phyloP scores from a whole-genome alignment of 2,329 filamentous ascomycete species.

The Aspergillus quadrilineatus region DNA sequence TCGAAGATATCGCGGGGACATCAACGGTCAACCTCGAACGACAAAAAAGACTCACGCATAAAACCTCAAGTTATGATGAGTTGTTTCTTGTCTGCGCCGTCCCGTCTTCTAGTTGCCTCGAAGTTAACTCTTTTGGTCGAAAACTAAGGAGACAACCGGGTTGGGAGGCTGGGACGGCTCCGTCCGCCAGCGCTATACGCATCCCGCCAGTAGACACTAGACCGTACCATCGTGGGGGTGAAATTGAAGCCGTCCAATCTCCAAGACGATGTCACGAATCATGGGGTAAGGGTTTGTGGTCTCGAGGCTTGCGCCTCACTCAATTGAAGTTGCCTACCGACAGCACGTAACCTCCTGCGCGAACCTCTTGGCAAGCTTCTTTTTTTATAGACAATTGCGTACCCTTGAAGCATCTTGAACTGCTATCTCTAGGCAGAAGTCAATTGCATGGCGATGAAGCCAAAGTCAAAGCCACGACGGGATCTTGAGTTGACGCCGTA shows the following conservation, averaged over 20 bases:
- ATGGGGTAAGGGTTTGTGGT: not conserved
- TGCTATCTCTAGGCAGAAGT: not conserved
- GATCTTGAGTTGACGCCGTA: not conserved
- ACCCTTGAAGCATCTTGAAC: not conserved
- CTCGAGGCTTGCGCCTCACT: not conserved
- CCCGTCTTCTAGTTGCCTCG: not conserved
- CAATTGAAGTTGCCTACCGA: conserved; percentile 1
- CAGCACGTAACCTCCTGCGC: not conserved
- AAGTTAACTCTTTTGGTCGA: not conserved
- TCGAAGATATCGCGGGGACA: not conserved
- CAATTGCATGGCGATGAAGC: not conserved
- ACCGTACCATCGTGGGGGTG: not conserved
- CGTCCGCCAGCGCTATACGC: not conserved
- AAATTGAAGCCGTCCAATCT: not conserved
- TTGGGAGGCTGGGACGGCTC: not conserved
- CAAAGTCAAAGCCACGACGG: not conserved
- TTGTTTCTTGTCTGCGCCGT: not conserved
- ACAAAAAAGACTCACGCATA: not conserved
- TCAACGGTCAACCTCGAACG: not conserved
- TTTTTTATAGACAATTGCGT: not conserved
- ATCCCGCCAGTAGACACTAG: not conserved
- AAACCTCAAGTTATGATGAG: not conserved
- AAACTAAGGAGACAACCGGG: not conserved
- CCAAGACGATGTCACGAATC: not conserved
- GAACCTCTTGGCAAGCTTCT: not conserved